These are phyloP conservation scores for Lactifluus piperatus DNA, from an alignment of 768 basidiomycete species.

Conservation along the genomic window DNA sequence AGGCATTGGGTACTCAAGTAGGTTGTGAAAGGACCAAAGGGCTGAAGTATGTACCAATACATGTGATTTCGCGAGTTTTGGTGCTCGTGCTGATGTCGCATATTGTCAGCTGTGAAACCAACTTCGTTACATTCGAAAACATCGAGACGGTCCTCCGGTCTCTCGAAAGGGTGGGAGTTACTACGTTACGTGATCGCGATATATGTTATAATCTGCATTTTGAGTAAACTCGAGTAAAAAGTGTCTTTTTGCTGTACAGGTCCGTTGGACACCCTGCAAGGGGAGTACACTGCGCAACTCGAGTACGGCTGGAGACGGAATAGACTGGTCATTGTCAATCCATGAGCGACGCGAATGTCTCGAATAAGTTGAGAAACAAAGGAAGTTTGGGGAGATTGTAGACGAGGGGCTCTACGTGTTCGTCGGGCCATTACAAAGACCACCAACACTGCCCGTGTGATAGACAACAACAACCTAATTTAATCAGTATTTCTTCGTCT, in stretches of 20 bases:
- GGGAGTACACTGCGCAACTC: slow-evolving; percentile 11
- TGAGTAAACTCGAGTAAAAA: slow-evolving; percentile 25
- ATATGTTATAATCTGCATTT: slow-evolving; percentile 25
- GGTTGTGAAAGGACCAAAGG: no score
- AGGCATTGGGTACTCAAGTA: no score
- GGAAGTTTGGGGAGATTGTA: no score
- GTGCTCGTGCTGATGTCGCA: slow-evolving; percentile 25
- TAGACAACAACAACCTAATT: no score
- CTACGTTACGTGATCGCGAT: neutral
- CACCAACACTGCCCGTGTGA: no score
- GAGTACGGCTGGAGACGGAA: neutral
- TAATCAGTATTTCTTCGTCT: slow-evolving; percentile 8
- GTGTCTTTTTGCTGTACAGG: slow-evolving; percentile 24
- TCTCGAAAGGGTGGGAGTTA: slow-evolving; percentile 14
- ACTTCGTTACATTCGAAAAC: slow-evolving; percentile 22
- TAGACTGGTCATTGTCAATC: slow-evolving; percentile 1
- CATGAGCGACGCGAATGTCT: slow-evolving; percentile 7
- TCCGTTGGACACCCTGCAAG: slow-evolving; percentile 21
- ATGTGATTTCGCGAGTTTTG: slow-evolving; percentile 16
- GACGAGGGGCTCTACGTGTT: no score
- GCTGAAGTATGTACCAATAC: slow-evolving; percentile 7
- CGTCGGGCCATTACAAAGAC: no score
- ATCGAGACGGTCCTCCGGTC: slow-evolving; percentile 11
- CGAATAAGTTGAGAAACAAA: neutral
- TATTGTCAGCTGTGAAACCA: slow-evolving; percentile 20